Conservation (phyloP, 495 filamentous ascomycete species). For the Tricharina praecox region DNA sequence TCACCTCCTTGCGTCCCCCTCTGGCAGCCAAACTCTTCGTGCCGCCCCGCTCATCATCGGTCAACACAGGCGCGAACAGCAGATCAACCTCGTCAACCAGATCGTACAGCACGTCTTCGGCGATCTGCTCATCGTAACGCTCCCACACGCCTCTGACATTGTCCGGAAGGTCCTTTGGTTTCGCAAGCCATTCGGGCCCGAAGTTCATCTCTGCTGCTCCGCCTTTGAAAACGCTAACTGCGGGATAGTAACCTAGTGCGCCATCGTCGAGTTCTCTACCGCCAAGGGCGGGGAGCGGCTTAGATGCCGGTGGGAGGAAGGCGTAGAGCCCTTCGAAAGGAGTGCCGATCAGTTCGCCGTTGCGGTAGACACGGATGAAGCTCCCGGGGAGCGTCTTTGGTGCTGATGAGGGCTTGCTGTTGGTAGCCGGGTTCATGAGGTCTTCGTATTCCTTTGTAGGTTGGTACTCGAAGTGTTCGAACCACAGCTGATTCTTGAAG, state of each 20-base stretch:
- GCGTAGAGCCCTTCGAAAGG: constrained; percentile 77
- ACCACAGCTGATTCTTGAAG: constrained; percentile 82
- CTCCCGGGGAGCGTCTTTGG: constrained; percentile 69
- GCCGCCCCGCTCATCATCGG: constrained; percentile 29
- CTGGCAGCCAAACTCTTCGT: constrained; percentile 28
- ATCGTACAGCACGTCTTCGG: constrained; percentile 83
- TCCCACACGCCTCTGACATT: constrained; percentile 48
- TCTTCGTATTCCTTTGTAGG: constrained; percentile 78
- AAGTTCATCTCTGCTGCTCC: constrained; percentile 87
- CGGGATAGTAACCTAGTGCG: constrained; percentile 86
- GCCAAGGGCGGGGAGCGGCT: constrained; percentile 52
- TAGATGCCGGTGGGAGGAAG: constrained; percentile 81
- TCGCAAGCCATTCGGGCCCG: constrained; percentile 75
- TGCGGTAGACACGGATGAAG: constrained; percentile 77
- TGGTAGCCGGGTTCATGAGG: constrained; percentile 54
- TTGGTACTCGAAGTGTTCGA: constrained; percentile 87
- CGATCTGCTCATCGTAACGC: constrained; percentile 84
- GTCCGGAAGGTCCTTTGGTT: constrained; percentile 40
- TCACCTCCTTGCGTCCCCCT: constrained; percentile 32
- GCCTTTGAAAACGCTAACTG: constrained; percentile 77
- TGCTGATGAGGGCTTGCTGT: constrained; percentile 33
- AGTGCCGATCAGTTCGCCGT: constrained; percentile 69
- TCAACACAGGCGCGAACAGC: constrained; percentile 43
- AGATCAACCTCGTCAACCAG: constrained; percentile 82
- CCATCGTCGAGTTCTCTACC: constrained; percentile 84